Evolutionary conservation across 202 grass and related monocot species (phyloP).

Genomic region (Dendrocalamus latiflorus): DNA sequence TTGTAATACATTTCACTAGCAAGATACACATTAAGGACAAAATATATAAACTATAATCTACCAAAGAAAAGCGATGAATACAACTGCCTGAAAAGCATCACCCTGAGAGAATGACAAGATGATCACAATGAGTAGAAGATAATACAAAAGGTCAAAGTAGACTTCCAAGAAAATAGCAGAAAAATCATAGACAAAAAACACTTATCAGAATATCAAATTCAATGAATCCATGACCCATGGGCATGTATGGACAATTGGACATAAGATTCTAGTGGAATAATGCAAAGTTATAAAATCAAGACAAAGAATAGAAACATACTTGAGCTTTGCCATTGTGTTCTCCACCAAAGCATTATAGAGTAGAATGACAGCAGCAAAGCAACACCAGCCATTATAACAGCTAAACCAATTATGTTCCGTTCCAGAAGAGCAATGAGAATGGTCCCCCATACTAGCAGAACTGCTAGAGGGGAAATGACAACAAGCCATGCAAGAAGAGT

Average conservation of each 20-base stretch:
- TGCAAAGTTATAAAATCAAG: constrained; percentile 6
- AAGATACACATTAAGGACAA: background rate
- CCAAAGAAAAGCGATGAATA: background rate
- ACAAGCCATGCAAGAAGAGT: constrained; percentile 75
- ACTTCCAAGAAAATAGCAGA: background rate
- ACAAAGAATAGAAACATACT: constrained; percentile 56
- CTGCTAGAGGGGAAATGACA: constrained; percentile 68
- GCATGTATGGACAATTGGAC: background rate
- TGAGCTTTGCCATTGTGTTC: constrained; percentile 99
- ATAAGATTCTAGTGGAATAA: constrained; percentile 17
- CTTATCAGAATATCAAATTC: background rate
- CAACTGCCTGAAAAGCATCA: background rate
- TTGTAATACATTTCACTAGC: background rate
- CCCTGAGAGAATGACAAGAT: background rate
- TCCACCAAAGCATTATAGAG: no score
- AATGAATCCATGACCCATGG: background rate
- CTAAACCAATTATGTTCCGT: constrained; percentile 89
- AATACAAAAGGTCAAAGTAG: background rate
- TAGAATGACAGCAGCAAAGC: constrained; percentile 97
- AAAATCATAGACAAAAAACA: background rate
- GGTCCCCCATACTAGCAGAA: constrained; percentile 71
- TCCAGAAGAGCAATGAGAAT: constrained; percentile 84
- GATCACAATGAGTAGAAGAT: background rate
- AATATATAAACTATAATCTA: background rate
- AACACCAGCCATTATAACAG: constrained; percentile 88